Base-by-base conservation (phyloP, 768 basidiomycete species). In the Suillus occidentalis region DNA sequence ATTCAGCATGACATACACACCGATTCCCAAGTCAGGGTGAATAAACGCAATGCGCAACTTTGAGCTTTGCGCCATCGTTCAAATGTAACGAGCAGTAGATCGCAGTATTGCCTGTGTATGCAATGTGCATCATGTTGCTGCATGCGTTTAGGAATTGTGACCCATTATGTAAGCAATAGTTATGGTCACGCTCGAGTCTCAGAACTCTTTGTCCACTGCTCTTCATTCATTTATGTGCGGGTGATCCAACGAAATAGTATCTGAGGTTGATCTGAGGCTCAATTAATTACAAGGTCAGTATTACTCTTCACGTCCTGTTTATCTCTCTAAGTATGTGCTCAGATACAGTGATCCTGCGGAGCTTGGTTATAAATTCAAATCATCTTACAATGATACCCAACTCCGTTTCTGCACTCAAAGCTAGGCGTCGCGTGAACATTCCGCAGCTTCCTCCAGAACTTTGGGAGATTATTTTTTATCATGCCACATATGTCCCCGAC, bases 21-120 rank as follows among this genome's bases (percentile, higher is more conserved):
- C 96, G 60, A 98, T 95, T 64, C 96, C 96, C 6, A 98, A 82
- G 80, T 98, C 96, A 40, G 96, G 96, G 73, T 98, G 96, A 62
- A 97, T 82, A 77, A 97, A 94, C 6, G 92, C 95, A 66, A 97
- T 79, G 39, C 82, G 81, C 59, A 88, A 55, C 45, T 74, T 76
- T 2, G 65, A 52, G 14, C 45, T 47, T 14, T 56, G 55, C 25
- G 50, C 36, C 66, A 67, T 69, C 10, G 1, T 25, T 16, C 60
- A 34, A 36, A 55, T 55, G 34, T 2, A 34, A 55, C 20, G 53
- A 34, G 13, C 22, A 43, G 50, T 28, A 28, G 16, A 14, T 52
- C 28, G 50, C 34, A 7, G 34, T 52, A 28, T 3, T 28, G 47
- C n/a, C 22, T 0, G 50, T 18, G 13, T 49, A 20, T 28, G 34